These are phyloP conservation scores for Discostella pseudostelligera DNA, from an alignment of 108 stramenopile species.

Conservation along the genomic window DNA sequence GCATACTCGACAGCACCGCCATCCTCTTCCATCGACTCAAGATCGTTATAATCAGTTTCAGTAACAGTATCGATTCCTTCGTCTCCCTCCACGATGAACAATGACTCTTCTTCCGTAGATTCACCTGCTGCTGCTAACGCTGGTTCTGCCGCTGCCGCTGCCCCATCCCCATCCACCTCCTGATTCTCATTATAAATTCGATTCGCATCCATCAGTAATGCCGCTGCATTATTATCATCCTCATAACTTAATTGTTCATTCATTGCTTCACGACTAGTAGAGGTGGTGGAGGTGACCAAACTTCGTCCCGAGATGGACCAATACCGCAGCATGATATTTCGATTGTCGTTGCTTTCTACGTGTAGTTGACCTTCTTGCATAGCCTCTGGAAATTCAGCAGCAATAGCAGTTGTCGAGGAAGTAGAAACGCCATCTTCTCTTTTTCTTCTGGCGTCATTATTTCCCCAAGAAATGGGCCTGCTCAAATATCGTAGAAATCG, in stretches of 20 bases:
- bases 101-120: too few species aligned
- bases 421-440: not conserved
- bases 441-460: not conserved
- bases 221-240: not conserved
- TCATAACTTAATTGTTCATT: not conserved
- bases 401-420: too few species aligned
- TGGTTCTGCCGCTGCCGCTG: not conserved
- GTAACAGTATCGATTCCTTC: not conserved
- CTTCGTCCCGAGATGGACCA: slow-evolving; percentile 42
- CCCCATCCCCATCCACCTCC: slow-evolving; percentile 1
- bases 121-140: too few species aligned
- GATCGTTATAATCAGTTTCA: not conserved
- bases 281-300: slow-evolving; percentile 10
- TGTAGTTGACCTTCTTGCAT: slow-evolving; percentile 2
- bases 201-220: not conserved
- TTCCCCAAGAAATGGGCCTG: not conserved
- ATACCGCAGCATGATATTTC: slow-evolving; percentile 14
- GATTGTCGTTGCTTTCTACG: not conserved
- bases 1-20: not conserved
- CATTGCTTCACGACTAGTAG: not conserved
- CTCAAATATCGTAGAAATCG: slow-evolving; percentile 6
- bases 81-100: too few species aligned
- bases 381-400: not conserved
- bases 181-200: not conserved
- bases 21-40: not conserved